Base-by-base conservation (phyloP, 129 eudicot genomes). In the Gnaphalium uliginosum region DNA sequence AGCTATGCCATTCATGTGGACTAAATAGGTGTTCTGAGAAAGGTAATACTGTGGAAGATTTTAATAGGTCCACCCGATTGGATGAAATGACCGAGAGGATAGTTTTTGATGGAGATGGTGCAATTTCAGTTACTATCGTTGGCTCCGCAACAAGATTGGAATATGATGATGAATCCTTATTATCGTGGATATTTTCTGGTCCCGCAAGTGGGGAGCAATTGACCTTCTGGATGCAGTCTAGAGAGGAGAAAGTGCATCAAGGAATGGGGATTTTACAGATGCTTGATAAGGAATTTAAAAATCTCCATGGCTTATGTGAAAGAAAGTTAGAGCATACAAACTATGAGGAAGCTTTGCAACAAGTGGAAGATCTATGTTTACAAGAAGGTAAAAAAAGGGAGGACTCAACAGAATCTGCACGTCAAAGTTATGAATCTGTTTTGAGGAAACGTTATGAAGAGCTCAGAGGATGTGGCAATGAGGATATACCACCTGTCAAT, bases 171-270 rank as follows among this genome's bases (percentile, higher is more conserved):
- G 87, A 85, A 81, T 85, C 93, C n/a, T 66, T 94, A 19, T 75
- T 94, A 85, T 84, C 99, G 21, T 94, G 97, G 97, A 83, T 94
- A 80, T 94, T 83, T 81, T 82, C 78, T 10, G 94, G 99, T 8
- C 86, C 85, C 53, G 66, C 97, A 72, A 82, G 87, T 75, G 84
- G 81, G 56, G 97, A 89, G 60, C 86, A 87, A 29, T 76, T 91
- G 85, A 82, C 79, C 41, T 29, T 66, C 35, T 94, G 97, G 97
- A 81, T 66, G 8, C 72, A 67, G 18, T 53, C 30, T 15, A 82
- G 83, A 84, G 96, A 87, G 26, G 96, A 91, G 69, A 94, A 83
- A 72, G 73, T 77, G 33, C 91, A 94, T 68, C 84, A 94, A 73
- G 92, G 90, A 56, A 50, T 73, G 70, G 94, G 89, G 63, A 57